These are phyloP conservation scores for Mentha longifolia DNA, from an alignment of 257 asterid genomes.

Conservation along the genomic window DNA sequence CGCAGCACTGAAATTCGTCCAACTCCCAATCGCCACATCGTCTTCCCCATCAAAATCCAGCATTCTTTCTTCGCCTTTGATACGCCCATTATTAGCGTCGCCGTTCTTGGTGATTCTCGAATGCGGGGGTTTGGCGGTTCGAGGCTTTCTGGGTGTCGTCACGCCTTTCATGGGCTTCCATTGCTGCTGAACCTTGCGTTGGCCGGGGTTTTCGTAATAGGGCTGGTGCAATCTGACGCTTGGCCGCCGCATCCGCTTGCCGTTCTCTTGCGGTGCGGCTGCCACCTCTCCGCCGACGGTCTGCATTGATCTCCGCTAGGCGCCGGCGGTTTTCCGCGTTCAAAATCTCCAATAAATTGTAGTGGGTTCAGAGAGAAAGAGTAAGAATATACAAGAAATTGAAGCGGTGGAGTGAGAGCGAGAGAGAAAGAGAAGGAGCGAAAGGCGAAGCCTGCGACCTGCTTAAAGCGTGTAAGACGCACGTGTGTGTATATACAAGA, in stretches of 20 bases:
- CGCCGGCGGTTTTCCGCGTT: background rate
- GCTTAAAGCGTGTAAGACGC: background rate
- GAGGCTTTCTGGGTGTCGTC: constrained; percentile 34
- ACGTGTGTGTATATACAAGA: too few species aligned
- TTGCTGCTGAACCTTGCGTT: constrained; percentile 38
- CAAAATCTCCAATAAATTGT: background rate
- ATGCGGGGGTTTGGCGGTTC: constrained; percentile 14
- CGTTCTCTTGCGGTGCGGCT: constrained; percentile 26
- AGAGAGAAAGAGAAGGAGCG: background rate
- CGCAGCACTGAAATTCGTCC: constrained; percentile 34
- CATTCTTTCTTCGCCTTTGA: constrained; percentile 15
- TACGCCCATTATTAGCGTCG: constrained; percentile 18
- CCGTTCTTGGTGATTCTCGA: constrained; percentile 27
- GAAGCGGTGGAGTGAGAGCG: background rate
- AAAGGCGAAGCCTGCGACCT: background rate
- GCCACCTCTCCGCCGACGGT: constrained; percentile 30
- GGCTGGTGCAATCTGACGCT: constrained; percentile 54
- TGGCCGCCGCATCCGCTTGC: constrained; percentile 54
- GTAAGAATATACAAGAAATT: background rate
- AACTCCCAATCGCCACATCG: constrained; percentile 44
- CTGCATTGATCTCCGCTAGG: constrained; percentile 32
- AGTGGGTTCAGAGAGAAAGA: background rate
- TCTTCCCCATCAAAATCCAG: constrained; percentile 36
- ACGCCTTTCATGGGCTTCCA: constrained; percentile 35
- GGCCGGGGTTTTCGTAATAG: constrained; percentile 40